Evolutionary conservation across 2,329 filamentous ascomycete species (phyloP), one percentile per base, ranked within the genome.

Genomic region (Aspergillus floridensis): DNA sequence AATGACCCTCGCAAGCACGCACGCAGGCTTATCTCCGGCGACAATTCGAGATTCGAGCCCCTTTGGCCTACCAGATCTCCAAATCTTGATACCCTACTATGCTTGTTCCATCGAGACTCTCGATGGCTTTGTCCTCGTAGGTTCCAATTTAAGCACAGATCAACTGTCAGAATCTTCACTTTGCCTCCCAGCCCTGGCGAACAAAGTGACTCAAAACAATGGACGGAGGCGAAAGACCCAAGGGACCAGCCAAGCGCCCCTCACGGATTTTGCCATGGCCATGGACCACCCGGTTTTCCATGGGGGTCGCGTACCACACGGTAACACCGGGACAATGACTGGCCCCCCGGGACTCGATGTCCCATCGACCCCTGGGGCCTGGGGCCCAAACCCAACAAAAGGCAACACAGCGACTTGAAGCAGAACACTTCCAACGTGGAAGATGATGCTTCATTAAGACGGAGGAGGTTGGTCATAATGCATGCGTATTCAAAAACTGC

Each of bases 181-280:
- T 16, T 22, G 38, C 24, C 19, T 44, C 14, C 47, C 46, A n/a
- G 14, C 26, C 38, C 16, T 52, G 38, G n/a, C 52, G 24, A 19
- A 54, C 52, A 31, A 32, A 44, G 35, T 19, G 32, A 19, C 53
- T 24, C 41, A 41, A 55, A 55, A 55, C 53, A 47, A 48, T 55
- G 44, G 53, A 16, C 14, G 16, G 32, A 55, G 53, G 26, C 53
- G 12, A 19, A 31, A 24, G 53, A 55, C 53, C 53, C 53, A 55
- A 55, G 53, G 53, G 52, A 54, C 35, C 19, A 22, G 46, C 51
- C 21, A 52, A 26, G 26, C 41, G 53, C 53, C 41, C 53, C 44
- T 54, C 52, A 54, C 52, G 52, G 52, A 54, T 22, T 54, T 54
- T 32, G 52, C 52, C 52, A 54, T 54, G 52, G 52, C 46, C 41